Evolutionary conservation across 495 filamentous ascomycete species (phyloP).

Genomic region (Penicillium desertorum): DNA sequence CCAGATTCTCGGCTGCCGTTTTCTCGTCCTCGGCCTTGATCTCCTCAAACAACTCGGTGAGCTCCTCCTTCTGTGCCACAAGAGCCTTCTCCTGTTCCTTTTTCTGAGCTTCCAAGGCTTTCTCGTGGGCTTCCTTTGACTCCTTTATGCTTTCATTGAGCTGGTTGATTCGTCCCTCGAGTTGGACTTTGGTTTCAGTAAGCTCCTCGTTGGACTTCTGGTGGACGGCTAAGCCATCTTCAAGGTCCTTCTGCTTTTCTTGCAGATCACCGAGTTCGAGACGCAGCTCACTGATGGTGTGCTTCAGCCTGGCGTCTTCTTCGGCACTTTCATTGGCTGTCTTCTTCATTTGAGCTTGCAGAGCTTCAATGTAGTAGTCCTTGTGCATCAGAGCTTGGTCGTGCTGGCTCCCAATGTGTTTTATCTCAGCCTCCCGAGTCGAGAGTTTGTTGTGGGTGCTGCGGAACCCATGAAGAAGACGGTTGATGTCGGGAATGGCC

Average conservation of each 20-base stretch:
- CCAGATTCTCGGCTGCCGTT: conserved; percentile 37
- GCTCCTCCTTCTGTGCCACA: conserved; percentile 41
- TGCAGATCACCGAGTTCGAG: conserved; percentile 59
- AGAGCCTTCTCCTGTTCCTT: conserved; percentile 44
- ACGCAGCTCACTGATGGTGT: conserved; percentile 50
- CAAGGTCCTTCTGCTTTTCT: conserved; percentile 53
- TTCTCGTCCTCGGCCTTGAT: conserved; percentile 51
- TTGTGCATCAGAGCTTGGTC: conserved; percentile 51
- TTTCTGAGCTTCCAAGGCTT: conserved; percentile 39
- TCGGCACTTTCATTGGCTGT: conserved; percentile 51
- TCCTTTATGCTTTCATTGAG: conserved; percentile 51
- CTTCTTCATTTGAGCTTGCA: conserved; percentile 54
- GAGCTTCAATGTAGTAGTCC: conserved; percentile 53
- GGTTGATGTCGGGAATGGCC: conserved; percentile 51
- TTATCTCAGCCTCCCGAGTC: conserved; percentile 46
- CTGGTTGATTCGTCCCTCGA: conserved; percentile 53
- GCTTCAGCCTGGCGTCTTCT: conserved; percentile 47
- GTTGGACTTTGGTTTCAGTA: conserved; percentile 34
- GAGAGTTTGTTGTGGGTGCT: conserved; percentile 45
- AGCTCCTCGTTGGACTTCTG: conserved; percentile 47
- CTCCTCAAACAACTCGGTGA: conserved; percentile 50
- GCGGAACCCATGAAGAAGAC: conserved; percentile 47
- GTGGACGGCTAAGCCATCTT: conserved; percentile 40
- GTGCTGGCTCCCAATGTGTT: conserved; percentile 47
- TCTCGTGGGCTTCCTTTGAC: conserved; percentile 36